Evolutionary conservation across 192 early-diverging fungal species (phyloP), one percentile per base, ranked within the genome.

Genomic region (Gryganskiella cystojenkinii): DNA sequence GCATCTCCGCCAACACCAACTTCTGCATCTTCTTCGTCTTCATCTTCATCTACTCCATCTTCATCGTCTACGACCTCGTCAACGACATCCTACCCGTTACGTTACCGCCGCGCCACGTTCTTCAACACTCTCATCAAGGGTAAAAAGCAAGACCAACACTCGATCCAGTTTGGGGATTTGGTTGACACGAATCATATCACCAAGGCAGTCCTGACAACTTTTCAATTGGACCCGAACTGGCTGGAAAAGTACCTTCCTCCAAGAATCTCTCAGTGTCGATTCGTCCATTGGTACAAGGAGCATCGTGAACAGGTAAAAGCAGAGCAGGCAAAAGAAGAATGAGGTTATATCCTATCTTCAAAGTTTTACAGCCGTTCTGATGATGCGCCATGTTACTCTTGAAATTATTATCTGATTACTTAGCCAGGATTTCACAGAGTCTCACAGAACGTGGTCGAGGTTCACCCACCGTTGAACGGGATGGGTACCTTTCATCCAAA

Each of bases 401-500:
- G n/a, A n/a, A n/a, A n/a, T n/a, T 9, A 40, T 13, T 40, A 9
- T 40, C 7, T 25, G 64, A 64, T 14, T 65, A 76, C 44, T 61
- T 82, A 67, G 70, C 56, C 56, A 1, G 79, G 68, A 11, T 56
- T 43, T 28, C 81, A 75, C 9, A 59, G 33, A 1, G 37, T 67
- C 5, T 82, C 37, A 40, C 37, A 55, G 17, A 71, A 73, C 42
- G 71, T 47, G 4, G 24, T 81, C 1, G 24, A 83, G 8, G 67
- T 92, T 14, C 79, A 86, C 46, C 88, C 89, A 19, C 82, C 78
- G 4, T 69, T 89, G 54, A 79, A 53, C 25, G 58, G 67, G 14
- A 85, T 71, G 42, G 88, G 89, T 2, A 72, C 81, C 4, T 88
- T 90, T 67, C 90, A 92, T 64, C 76, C 84, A 27, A 92, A 90